Percentiles rank a stretch among this genome's conserved stretches.
These are phyloP conservation scores for Pleurotus citrinopileatus DNA, from an alignment of 768 basidiomycete species.

Conservation along the genomic window DNA sequence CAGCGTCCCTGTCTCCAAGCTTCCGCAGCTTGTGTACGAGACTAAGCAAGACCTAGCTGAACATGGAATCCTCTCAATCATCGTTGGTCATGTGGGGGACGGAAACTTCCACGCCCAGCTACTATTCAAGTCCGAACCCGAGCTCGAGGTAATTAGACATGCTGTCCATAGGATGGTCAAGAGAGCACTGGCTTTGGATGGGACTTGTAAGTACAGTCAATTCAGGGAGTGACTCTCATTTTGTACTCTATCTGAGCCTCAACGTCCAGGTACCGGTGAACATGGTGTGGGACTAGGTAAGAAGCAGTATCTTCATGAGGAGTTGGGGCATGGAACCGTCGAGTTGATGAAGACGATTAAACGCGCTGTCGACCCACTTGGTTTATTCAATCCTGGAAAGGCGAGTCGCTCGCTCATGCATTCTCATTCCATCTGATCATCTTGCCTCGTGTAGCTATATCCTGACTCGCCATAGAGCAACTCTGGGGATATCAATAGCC, in stretches of 20 bases:
- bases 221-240: background rate
- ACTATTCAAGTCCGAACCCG: slow-evolving; percentile 59
- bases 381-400: slow-evolving; percentile 85
- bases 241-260: background rate
- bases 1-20: slow-evolving; percentile 60
- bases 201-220: slow-evolving; percentile 52
- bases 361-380: slow-evolving; percentile 66
- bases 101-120: slow-evolving; percentile 53
- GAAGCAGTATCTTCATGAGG: slow-evolving; percentile 71
- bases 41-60: slow-evolving; percentile 68
- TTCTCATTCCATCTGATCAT: background rate
- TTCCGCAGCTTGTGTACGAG: slow-evolving; percentile 63
- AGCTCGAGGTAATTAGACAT: slow-evolving; percentile 36
- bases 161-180: slow-evolving; percentile 62
- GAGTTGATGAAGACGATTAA: slow-evolving; percentile 85
- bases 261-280: slow-evolving; percentile 63
- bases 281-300: slow-evolving; percentile 90
- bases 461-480: background rate
- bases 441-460: background rate
- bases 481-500: too few species aligned
- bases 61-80: slow-evolving; percentile 54
- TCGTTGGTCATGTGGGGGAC: slow-evolving; percentile 80
- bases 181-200: slow-evolving; percentile 70
- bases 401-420: slow-evolving; percentile 26
- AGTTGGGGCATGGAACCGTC: slow-evolving; percentile 82